These are phyloP conservation scores for Globisporangium perplexum DNA, from an alignment of 352 stramenopile genomes.

Conservation along the genomic window DNA sequence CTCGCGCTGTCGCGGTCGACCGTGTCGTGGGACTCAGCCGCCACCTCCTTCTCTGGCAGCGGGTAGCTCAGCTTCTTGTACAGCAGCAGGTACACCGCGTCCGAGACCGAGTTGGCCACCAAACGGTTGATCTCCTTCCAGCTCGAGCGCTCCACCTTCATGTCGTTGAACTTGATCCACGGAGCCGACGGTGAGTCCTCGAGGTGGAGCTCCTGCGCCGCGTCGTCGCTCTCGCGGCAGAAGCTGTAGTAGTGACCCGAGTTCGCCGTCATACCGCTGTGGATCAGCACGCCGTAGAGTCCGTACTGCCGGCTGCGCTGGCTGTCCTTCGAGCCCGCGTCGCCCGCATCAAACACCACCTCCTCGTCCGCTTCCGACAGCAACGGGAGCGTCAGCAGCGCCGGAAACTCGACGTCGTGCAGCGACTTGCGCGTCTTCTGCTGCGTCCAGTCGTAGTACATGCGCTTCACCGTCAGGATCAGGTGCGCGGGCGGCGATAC, in stretches of 20 bases:
- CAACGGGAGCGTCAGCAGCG: constrained; percentile 59
- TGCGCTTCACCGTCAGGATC: constrained; percentile 87
- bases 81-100: constrained; percentile 85
- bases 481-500: constrained; percentile 74
- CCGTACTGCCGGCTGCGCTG: constrained; percentile 66
- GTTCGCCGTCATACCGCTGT: constrained; percentile 86
- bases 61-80: constrained; percentile 84
- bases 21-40: constrained; percentile 12
- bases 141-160: constrained; percentile 65
- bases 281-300: constrained; percentile 86
- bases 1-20: constrained; percentile 18
- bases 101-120: constrained; percentile 75
- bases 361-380: constrained; percentile 58
- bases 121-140: constrained; percentile 82
- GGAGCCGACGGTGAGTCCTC: constrained; percentile 72
- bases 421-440: constrained; percentile 86
- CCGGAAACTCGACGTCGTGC: constrained; percentile 74
- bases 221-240: constrained; percentile 74
- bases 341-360: constrained; percentile 18
- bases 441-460: constrained; percentile 88
- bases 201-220: constrained; percentile 63
- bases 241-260: constrained; percentile 91
- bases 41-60: constrained; percentile 9
- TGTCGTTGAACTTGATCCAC: constrained; percentile 92
- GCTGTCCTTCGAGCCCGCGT: constrained; percentile 13